Evolutionary conservation across 768 basidiomycete species (phyloP).

Genomic region (Saitozyma podzolica): DNA sequence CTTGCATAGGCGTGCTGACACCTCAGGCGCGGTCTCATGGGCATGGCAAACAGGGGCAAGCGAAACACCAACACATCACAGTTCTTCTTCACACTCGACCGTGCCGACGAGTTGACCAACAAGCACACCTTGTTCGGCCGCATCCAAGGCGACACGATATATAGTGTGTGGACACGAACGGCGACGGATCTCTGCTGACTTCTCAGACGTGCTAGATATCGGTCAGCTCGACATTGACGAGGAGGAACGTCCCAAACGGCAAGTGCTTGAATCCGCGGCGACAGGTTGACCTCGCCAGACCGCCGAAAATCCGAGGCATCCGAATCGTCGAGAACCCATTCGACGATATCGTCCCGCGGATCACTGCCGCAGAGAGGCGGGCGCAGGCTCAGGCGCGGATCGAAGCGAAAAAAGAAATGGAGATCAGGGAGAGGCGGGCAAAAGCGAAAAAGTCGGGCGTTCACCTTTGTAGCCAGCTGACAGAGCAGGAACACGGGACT

Average conservation of each 20-base stretch:
- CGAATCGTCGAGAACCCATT: slow-evolving; percentile 91
- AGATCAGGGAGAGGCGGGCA: slow-evolving; percentile 57
- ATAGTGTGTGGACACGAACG: slow-evolving; percentile 30
- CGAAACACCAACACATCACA: slow-evolving; percentile 92
- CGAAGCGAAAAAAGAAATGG: slow-evolving; percentile 42
- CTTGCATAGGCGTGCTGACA: background rate
- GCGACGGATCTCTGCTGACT: background rate
- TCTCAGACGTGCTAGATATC: slow-evolving; percentile 82
- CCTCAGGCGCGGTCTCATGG: slow-evolving; percentile 78
- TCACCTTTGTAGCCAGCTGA: slow-evolving; percentile 7
- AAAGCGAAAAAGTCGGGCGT: slow-evolving; percentile 80
- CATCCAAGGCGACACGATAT: slow-evolving; percentile 51
- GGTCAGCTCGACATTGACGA: slow-evolving; percentile 66
- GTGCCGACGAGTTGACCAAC: slow-evolving; percentile 87
- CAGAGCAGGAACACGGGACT: slow-evolving; percentile 77
- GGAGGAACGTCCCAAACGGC: slow-evolving; percentile 56
- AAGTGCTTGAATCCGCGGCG: slow-evolving; percentile 35
- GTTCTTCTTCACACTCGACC: slow-evolving; percentile 90
- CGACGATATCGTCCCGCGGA: slow-evolving; percentile 90
- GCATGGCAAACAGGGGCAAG: slow-evolving; percentile 85
- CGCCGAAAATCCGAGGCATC: slow-evolving; percentile 84
- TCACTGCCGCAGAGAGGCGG: slow-evolving; percentile 87
- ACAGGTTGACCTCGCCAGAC: slow-evolving; percentile 57
- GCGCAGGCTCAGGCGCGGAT: slow-evolving; percentile 71
- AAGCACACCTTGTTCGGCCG: slow-evolving; percentile 96